Evolutionary conservation across 225 moss, liverwort and hornwort genomes (phyloP), one percentile per base, ranked within the genome.

Genomic region (Rhytidiadelphus loreus): DNA sequence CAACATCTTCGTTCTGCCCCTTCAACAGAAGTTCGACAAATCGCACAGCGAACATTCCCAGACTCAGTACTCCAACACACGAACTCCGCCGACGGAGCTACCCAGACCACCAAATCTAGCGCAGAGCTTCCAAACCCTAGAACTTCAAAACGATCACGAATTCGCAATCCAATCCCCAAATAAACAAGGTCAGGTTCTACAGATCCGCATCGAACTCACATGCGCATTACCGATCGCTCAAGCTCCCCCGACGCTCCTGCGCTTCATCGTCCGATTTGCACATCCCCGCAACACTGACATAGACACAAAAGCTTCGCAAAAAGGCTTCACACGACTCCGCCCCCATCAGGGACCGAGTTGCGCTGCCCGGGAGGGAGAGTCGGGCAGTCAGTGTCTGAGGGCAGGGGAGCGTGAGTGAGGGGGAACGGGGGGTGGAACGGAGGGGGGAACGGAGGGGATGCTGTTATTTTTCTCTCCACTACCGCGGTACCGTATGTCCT

Each of bases 91-190:
- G 14, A 43, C 32, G 16, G 56, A 79, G 64, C n/a, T 58, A 33
- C 50, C 46, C 6, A 39, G 28, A 43, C 39, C 64, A 80, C 37
- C 57, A 63, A 77, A 86, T 70, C 65, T 61, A 50, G 66, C 66
- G 10, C 63, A 53, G 53, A 57, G 41, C 59, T 66, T 26, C 59
- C 50, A 92, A 92, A 92, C 90, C 90, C 90, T 90, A 92, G 78
- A 86, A 58, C 66, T 53, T 68, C 37, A 11, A 44, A 28, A 48
- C 21, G 12, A 25, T 28, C 14, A 28, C 43, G 50, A 78, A 69
- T 52, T 71, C 50, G 29, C 63, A 72, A 37, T 30, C 12, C 37
- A n/a, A 35, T 22, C 43, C n/a, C 74, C 2, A 64, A 80, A n/a
- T 4, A 33, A 43, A 60, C 8, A 68, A 50, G 44, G 32, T 8